phyloP scores from a whole-genome alignment of 75 land plant genomes.

The Larix kaempferi region DNA sequence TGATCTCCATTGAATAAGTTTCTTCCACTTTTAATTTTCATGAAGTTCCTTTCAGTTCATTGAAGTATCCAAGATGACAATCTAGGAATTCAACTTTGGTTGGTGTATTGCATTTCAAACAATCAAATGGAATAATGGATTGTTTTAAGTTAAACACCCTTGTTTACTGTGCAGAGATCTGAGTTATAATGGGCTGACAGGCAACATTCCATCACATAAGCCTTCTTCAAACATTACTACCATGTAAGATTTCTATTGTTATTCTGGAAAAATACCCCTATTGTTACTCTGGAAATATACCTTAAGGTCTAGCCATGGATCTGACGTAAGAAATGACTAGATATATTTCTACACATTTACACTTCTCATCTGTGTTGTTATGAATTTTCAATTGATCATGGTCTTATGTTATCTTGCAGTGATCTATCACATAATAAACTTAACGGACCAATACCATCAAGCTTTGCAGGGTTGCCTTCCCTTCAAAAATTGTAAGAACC shows the following conservation, averaged over 20 bases:
- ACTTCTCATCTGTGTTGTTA: no score
- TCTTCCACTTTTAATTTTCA: no score
- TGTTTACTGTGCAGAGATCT: constrained; percentile 34
- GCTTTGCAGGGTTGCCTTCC: constrained; percentile 37
- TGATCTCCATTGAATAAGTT: no score
- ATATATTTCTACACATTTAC: no score
- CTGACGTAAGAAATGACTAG: no score
- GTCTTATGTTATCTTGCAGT: constrained; percentile 21
- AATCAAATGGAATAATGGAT: neutral
- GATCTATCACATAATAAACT: constrained; percentile 45
- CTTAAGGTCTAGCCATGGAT: no score
- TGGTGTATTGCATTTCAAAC: neutral
- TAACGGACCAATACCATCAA: constrained; percentile 48
- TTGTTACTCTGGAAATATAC: no score
- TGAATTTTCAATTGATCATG: neutral
- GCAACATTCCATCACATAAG: constrained; percentile 38
- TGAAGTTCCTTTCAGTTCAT: no score
- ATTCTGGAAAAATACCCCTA: no score
- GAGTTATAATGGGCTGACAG: constrained; percentile 50
- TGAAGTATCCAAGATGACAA: no score
- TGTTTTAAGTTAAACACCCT: neutral
- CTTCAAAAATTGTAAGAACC: constrained; percentile 58
- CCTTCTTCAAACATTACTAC: constrained; percentile 50
- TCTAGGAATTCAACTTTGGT: no score
- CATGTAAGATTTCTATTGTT: constrained; percentile 40